Evolutionary conservation across 225 moss, liverwort and hornwort genomes (phyloP), one percentile per base, ranked within the genome.

Genomic region (Ulota crispa): DNA sequence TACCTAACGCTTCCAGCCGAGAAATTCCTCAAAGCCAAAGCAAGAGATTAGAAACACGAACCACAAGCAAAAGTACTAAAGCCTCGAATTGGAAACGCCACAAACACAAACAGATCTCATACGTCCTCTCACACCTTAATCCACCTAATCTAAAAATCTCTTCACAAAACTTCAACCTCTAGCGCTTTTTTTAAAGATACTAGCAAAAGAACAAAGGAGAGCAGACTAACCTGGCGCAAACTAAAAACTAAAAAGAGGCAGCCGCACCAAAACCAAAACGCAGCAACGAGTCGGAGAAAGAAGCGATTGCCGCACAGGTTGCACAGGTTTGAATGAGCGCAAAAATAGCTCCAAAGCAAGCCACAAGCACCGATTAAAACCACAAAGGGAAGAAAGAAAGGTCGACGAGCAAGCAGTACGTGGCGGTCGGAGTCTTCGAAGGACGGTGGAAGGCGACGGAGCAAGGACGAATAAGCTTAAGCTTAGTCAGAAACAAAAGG

Each of bases 391-490:
- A 37, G 37, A 8, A 37, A 37, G 37, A 37, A 27, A 27, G 55
- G 64, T 64, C 70, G 23, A 24, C 3, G 4, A 4, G 2, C 2
- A 56, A 31, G 5, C 65, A 45, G 41, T 54, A 36, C 42, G 45
- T 1, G 36, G 78, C 67, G 41, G 81, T 81, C 60, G 31, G 72
- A 53, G 37, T 64, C n/a, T n/a, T n/a, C 72, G 30, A 3, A 82
- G 73, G 82, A 64, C 82, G 86, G 86, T 79, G 83, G 70, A 47
- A 70, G 28, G 55, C 79, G 70, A 75, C 70, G 79, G 77, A 26
- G 41, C 4, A 5, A 28, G 63, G 13, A 13, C n/a, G 3, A 64
- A 14, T 37, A 24, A 26, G 21, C 68, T 13, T 39, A 31, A 14
- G 28, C 26, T n/a, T n/a, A n/a, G n/a, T n/a, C n/a, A n/a, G n/a